Evolutionary conservation across 371 early-diverging fungal species (phyloP), one percentile per base, ranked within the genome.

Genomic region (Fennellomyces sp.): DNA sequence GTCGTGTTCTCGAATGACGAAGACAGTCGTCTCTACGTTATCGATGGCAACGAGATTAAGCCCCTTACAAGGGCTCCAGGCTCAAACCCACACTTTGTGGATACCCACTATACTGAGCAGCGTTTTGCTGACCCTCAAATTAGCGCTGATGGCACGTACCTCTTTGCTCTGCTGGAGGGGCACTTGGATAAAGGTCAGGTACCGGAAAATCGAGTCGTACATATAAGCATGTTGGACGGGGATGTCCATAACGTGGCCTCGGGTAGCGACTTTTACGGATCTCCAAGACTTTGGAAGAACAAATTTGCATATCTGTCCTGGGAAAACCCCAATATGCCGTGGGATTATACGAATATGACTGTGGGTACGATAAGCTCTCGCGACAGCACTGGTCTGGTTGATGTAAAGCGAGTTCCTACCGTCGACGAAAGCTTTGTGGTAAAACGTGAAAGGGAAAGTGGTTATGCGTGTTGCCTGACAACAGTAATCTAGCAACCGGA

Each of bases 301-400:
- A 61, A 71, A n/a, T 56, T 91, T 47, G 83, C 83, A 3, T 92
- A 82, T 68, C 72, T 84, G 31, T 72, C 85, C 8, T 92, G 91
- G 91, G 64, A 78, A 47, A 89, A 90, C 36, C 89, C 89, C 3
- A 84, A 85, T 63, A 92, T 92, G 92, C 88, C 86, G 30, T 92
- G 92, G 92, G 89, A 91, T 58, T 82, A 72, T 51, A 89, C 92
- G 1, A 71, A 76, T 48, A 67, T 90, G n/a, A 73, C 76, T 52
- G 65, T 78, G 41, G 86, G 76, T 13, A 55, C 64, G 17, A 17
- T 57, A 7, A 53, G 5, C 11, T 5, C 36, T n/a, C 7, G 15
- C 10, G 45, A 45, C 5, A 25, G 45, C 4, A 21, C 45, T 21
- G 4, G 8, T 8, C n/a, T 45, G 45, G 27, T 27, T 2, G 17